Evolutionary conservation across 352 stramenopile species (phyloP).

Genomic region (Phytophthora syringae): DNA sequence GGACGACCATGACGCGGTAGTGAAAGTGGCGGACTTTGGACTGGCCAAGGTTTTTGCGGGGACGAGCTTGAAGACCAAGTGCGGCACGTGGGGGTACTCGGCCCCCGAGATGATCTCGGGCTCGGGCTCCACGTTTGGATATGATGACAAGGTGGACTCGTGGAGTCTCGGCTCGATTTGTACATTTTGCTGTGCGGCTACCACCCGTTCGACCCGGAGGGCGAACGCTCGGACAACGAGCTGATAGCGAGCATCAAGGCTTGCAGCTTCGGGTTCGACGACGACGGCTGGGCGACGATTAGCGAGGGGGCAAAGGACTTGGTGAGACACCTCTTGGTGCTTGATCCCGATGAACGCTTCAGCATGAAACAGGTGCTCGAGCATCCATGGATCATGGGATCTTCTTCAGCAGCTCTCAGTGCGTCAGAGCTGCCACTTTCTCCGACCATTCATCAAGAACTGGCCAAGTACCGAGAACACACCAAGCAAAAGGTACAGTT

Average conservation of each 20-base stretch:
- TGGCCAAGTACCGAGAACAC: constrained; percentile 66
- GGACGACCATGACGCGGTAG: constrained; percentile 63
- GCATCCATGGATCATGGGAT: constrained; percentile 72
- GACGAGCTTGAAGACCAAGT: constrained; percentile 80
- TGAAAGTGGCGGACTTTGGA: constrained; percentile 87
- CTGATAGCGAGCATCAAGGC: constrained; percentile 87
- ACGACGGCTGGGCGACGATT: constrained; percentile 73
- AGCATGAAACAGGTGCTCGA: constrained; percentile 71
- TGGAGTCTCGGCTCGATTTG: constrained; percentile 89
- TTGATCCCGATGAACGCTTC: constrained; percentile 71
- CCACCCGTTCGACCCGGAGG: constrained; percentile 83
- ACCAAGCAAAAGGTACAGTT: constrained; percentile 56
- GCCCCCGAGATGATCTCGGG: constrained; percentile 88
- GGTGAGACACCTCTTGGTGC: constrained; percentile 76
- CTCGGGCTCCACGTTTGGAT: constrained; percentile 70
- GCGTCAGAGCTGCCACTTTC: constrained; percentile 57
- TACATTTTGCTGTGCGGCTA: constrained; percentile 90
- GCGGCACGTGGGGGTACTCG: constrained; percentile 82
- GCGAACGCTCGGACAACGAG: constrained; percentile 77
- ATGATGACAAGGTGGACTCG: constrained; percentile 87
- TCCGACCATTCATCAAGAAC: constrained; percentile 70
- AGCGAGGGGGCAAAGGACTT: constrained; percentile 74
- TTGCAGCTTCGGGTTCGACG: constrained; percentile 78
- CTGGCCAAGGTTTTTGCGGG: constrained; percentile 83
- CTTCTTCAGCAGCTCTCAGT: constrained; percentile 10